Evolutionary conservation across 2,329 filamentous ascomycete genomes (phyloP).

Genomic region (Aspergillus vadensis): DNA sequence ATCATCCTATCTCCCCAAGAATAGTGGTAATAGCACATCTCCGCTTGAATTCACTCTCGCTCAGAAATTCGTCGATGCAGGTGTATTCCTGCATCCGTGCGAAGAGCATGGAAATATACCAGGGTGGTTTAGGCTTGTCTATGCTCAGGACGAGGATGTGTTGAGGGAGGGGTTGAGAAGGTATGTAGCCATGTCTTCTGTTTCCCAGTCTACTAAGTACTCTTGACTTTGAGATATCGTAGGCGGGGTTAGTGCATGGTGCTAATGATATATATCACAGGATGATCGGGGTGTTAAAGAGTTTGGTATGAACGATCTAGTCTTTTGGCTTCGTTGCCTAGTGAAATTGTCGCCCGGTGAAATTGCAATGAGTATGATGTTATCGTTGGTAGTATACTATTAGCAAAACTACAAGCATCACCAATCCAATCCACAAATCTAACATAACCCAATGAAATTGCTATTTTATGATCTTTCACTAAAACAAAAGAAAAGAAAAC

Average conservation of each 20-base stretch:
- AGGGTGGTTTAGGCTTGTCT: conserved; percentile 60
- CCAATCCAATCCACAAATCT: neutral
- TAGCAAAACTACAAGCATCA: neutral
- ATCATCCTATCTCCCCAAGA: conserved; percentile 42
- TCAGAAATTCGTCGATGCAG: conserved; percentile 47
- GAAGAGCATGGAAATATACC: conserved; percentile 48
- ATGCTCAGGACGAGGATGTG: conserved; percentile 40
- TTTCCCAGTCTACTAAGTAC: too few species aligned
- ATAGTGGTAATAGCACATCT: neutral
- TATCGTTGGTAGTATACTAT: too few species aligned
- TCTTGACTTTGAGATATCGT: too few species aligned
- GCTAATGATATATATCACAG: neutral
- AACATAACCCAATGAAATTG: conserved; percentile 11
- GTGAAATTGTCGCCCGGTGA: too few species aligned
- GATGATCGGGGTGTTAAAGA: neutral
- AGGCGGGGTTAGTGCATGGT: neutral
- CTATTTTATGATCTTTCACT: conserved; percentile 11
- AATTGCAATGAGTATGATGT: neutral
- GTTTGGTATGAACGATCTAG: neutral
- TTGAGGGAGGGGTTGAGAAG: conserved; percentile 41
- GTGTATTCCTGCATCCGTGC: conserved; percentile 55
- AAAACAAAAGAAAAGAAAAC: neutral
- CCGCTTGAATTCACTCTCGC: conserved; percentile 51
- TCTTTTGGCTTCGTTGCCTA: too few species aligned
- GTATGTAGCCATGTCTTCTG: conserved; percentile 11